Evolutionary conservation across 2,329 filamentous ascomycete genomes (phyloP).

Genomic region (Westerdykella aurantiaca): DNA sequence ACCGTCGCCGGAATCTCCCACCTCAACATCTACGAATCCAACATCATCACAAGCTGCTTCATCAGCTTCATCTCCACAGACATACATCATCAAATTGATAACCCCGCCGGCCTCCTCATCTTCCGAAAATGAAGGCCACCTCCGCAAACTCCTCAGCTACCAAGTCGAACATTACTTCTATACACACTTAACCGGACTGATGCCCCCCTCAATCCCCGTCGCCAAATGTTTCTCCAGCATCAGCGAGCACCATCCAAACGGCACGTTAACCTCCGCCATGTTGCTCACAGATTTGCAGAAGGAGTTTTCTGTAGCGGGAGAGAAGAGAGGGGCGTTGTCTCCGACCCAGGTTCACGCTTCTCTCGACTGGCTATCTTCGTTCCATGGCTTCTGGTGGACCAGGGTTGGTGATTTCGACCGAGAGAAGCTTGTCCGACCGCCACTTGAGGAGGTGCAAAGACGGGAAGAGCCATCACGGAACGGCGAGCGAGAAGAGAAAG

Average conservation of each 20-base stretch:
- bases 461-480: slow-evolving; percentile 12
- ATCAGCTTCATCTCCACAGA: slow-evolving; percentile 8
- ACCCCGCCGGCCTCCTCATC: slow-evolving; percentile 42
- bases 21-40: slow-evolving; percentile 5
- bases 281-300: slow-evolving; percentile 53
- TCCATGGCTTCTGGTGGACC: slow-evolving; percentile 54
- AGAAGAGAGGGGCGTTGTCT: slow-evolving; percentile 47
- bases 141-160: slow-evolving; percentile 62
- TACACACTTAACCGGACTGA: slow-evolving; percentile 46
- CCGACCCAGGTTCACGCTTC: slow-evolving; percentile 48
- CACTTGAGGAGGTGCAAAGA: slow-evolving; percentile 46
- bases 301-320: slow-evolving; percentile 52
- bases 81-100: slow-evolving; percentile 56
- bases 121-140: slow-evolving; percentile 53
- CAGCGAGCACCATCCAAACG: slow-evolving; percentile 35
- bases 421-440: slow-evolving; percentile 46
- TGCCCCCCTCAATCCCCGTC: slow-evolving; percentile 44
- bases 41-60: slow-evolving; percentile 8
- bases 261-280: slow-evolving; percentile 45
- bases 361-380: slow-evolving; percentile 57
- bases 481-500: slow-evolving; percentile 12
- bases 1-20: slow-evolving; percentile 6
- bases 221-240: slow-evolving; percentile 47
- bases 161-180: slow-evolving; percentile 64
- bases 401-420: slow-evolving; percentile 21